Conservation (phyloP, 495 filamentous ascomycete species). For the Xylaria nigripes region DNA sequence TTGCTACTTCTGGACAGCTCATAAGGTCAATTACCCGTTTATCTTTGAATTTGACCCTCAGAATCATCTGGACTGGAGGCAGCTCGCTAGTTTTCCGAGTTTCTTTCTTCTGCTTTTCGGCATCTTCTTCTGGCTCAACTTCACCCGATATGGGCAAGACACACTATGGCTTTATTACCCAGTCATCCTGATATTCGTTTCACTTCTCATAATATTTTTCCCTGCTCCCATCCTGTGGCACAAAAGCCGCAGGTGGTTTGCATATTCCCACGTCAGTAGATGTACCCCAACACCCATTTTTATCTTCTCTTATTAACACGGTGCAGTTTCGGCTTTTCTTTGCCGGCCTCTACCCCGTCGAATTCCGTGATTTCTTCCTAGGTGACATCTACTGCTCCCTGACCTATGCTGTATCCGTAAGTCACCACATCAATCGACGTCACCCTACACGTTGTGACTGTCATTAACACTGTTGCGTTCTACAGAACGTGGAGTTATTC, state of each 20-base stretch:
- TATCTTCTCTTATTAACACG: slow-evolving; percentile 5
- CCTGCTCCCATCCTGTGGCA: slow-evolving; percentile 69
- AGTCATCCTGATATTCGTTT: slow-evolving; percentile 65
- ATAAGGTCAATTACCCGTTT: slow-evolving; percentile 91
- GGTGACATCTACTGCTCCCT: slow-evolving; percentile 96
- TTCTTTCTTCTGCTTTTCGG: slow-evolving; percentile 72
- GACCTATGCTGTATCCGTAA: slow-evolving; percentile 79
- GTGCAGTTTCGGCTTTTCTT: slow-evolving; percentile 73
- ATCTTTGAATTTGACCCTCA: slow-evolving; percentile 92
- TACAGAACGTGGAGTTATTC: slow-evolving; percentile 79
- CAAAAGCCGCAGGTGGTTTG: slow-evolving; percentile 69
- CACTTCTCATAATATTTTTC: slow-evolving; percentile 60
- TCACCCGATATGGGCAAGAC: slow-evolving; percentile 54
- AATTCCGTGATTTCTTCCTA: slow-evolving; percentile 95
- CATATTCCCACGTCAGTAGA: slow-evolving; percentile 67
- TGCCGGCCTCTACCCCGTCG: slow-evolving; percentile 83
- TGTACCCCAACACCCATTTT: not conserved
- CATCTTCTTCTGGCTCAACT: slow-evolving; percentile 80
- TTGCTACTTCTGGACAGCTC: slow-evolving; percentile 68
- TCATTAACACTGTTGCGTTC: slow-evolving; percentile 1
- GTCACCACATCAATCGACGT: slow-evolving; percentile 23
- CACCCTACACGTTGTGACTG: not conserved
- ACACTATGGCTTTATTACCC: slow-evolving; percentile 81
- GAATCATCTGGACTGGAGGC: slow-evolving; percentile 78
- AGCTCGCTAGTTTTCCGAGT: slow-evolving; percentile 75